Conservation (phyloP, 208 protist genomes). For the Blechomonas ayalai region DNA sequence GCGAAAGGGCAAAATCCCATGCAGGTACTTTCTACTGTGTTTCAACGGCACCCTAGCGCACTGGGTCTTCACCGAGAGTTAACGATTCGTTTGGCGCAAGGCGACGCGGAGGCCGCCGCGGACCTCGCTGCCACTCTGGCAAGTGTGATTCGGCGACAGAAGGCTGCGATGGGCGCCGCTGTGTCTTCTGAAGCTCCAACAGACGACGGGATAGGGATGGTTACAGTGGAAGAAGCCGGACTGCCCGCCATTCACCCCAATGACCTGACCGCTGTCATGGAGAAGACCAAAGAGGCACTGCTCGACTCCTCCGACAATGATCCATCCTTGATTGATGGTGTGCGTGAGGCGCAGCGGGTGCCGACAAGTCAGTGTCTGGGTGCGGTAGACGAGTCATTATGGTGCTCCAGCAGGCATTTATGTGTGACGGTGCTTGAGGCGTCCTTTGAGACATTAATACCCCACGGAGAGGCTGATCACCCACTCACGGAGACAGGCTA, state of each 20-base stretch:
- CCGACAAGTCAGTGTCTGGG: background rate
- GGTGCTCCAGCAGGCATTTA: slow-evolving; percentile 39
- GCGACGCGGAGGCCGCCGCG: slow-evolving; percentile 24
- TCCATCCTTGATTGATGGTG: background rate
- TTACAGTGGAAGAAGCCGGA: background rate
- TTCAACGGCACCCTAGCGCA: slow-evolving; percentile 49
- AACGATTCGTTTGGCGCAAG: slow-evolving; percentile 49
- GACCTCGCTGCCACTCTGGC: slow-evolving; percentile 2
- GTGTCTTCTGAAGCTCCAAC: too few species aligned
- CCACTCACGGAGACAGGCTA: slow-evolving; percentile 23
- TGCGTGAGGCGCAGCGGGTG: background rate
- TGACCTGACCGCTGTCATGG: slow-evolving; percentile 21
- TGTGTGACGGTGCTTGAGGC: slow-evolving; percentile 76
- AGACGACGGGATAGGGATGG: background rate
- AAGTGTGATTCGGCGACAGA: too few species aligned
- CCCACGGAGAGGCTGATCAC: slow-evolving; percentile 14
- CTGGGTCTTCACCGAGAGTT: slow-evolving; percentile 69
- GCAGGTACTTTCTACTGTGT: slow-evolving; percentile 58
- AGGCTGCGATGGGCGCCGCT: too few species aligned
- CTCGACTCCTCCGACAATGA: background rate
- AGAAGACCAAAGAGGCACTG: slow-evolving; percentile 23
- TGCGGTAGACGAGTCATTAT: slow-evolving; percentile 20
- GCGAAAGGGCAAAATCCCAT: slow-evolving; percentile 39
- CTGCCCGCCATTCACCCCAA: slow-evolving; percentile 9
- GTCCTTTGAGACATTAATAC: slow-evolving; percentile 62